These are phyloP conservation scores for Trichoderma asperelloides DNA, from an alignment of 495 filamentous ascomycete genomes.

Conservation along the genomic window DNA sequence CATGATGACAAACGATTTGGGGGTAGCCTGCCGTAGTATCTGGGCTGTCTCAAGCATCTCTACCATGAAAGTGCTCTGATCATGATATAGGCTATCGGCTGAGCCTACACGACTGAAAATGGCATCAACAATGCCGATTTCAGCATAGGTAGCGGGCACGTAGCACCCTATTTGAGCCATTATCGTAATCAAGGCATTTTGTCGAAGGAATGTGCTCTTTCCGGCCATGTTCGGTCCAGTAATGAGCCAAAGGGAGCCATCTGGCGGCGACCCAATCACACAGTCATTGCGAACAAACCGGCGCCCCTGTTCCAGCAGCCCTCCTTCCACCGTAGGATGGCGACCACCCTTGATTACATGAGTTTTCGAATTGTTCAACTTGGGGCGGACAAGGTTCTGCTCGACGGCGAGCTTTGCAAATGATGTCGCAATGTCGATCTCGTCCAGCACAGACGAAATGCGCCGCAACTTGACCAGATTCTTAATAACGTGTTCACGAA, in stretches of 20 bases:
- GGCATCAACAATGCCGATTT: slow-evolving; percentile 80
- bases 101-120: slow-evolving; percentile 89
- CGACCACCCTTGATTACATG: slow-evolving; percentile 64
- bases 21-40: slow-evolving; percentile 58
- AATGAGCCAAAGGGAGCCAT: slow-evolving; percentile 73
- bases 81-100: slow-evolving; percentile 81
- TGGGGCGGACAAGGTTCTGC: slow-evolving; percentile 61
- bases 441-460: slow-evolving; percentile 82
- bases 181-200: slow-evolving; percentile 89
- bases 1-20: slow-evolving; percentile 89
- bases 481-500: slow-evolving; percentile 66
- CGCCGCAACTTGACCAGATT: slow-evolving; percentile 75
- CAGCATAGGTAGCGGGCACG: slow-evolving; percentile 78
- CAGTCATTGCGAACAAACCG: slow-evolving; percentile 84
- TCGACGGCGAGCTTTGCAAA: slow-evolving; percentile 72
- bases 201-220: slow-evolving; percentile 89
- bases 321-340: slow-evolving; percentile 81
- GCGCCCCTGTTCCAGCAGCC: slow-evolving; percentile 69
- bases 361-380: slow-evolving; percentile 46
- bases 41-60: slow-evolving; percentile 73
- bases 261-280: slow-evolving; percentile 48
- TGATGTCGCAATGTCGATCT: slow-evolving; percentile 79
- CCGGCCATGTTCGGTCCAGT: slow-evolving; percentile 99
- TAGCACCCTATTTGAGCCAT: slow-evolving; percentile 87
- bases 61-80: slow-evolving; percentile 94